Percentiles rank a stretch among this genome's conserved stretches.
Evolutionary conservation across 208 protist genomes (phyloP).

Genomic region (Leishmania tropica): DNA sequence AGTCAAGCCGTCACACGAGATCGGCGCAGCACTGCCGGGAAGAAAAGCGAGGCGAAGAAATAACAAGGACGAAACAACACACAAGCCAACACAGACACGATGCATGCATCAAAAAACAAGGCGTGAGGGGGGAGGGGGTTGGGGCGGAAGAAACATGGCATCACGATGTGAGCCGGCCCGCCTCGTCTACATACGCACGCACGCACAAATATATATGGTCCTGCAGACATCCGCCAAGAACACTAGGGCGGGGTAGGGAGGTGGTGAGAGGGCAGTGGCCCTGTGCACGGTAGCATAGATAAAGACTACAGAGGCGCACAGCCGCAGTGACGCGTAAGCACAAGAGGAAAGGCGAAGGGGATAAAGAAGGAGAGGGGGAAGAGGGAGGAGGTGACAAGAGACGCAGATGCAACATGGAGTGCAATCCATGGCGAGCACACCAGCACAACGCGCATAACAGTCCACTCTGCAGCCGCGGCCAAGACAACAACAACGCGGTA

Average conservation of each 20-base stretch:
- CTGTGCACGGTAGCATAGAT: background rate
- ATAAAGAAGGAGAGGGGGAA: background rate
- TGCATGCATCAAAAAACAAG: no score
- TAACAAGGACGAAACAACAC: background rate
- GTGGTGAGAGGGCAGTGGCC: background rate
- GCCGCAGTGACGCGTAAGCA: background rate
- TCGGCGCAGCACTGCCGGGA: background rate
- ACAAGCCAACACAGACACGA: background rate
- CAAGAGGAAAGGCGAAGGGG: background rate
- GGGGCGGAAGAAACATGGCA: background rate
- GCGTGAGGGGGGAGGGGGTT: background rate
- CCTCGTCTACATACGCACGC: background rate
- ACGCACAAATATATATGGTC: background rate
- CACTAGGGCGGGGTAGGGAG: background rate
- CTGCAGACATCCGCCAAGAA: background rate
- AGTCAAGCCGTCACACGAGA: no score
- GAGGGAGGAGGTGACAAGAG: background rate
- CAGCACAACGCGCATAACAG: background rate
- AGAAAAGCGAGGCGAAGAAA: background rate
- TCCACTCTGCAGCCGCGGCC: no score
- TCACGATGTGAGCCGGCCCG: background rate
- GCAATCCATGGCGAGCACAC: constrained; percentile 6
- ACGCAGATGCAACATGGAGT: constrained; percentile 2
- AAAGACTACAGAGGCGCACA: background rate
- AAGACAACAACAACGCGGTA: no score